Conservation (phyloP, 805 yeast genomes). For the Candida ponderosae region DNA sequence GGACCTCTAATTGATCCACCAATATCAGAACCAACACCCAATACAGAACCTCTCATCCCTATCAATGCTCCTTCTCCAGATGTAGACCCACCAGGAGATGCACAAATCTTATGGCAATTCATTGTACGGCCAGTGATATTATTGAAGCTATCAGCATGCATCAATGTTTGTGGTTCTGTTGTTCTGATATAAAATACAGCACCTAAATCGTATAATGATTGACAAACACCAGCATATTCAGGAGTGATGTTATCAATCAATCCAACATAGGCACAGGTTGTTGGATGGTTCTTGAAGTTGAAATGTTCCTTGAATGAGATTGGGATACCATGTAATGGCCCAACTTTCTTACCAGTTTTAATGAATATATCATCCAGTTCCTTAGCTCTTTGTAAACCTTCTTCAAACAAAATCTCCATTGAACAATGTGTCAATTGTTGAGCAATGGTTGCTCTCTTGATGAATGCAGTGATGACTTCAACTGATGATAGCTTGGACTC, state of each 20-base stretch:
- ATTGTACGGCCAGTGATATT: conserved; percentile 52
- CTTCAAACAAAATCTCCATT: conserved; percentile 55
- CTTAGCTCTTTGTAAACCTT: conserved; percentile 50
- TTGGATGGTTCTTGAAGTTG: conserved; percentile 42
- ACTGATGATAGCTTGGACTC: conserved; percentile 13
- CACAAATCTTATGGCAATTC: conserved; percentile 48
- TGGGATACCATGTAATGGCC: conserved; percentile 67
- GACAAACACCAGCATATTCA: conserved; percentile 39
- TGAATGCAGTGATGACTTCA: conserved; percentile 13
- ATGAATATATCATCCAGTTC: conserved; percentile 45
- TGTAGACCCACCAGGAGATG: conserved; percentile 67
- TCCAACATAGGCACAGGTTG: conserved; percentile 54
- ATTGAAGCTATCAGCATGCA: conserved; percentile 61
- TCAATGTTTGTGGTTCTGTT: conserved; percentile 59
- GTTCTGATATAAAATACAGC: conserved; percentile 61
- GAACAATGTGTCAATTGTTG: conserved; percentile 57
- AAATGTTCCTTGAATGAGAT: conserved; percentile 63
- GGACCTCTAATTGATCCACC: conserved; percentile 69
- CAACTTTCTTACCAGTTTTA: conserved; percentile 44
- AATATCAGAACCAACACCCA: conserved; percentile 65
- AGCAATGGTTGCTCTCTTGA: conserved; percentile 47
- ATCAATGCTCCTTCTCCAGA: conserved; percentile 67
- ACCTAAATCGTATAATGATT: conserved; percentile 24
- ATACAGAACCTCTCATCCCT: conserved; percentile 48
- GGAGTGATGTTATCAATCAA: conserved; percentile 37